Conservation (phyloP, 2,329 filamentous ascomycete species). For the Fusarium scirpi region DNA sequence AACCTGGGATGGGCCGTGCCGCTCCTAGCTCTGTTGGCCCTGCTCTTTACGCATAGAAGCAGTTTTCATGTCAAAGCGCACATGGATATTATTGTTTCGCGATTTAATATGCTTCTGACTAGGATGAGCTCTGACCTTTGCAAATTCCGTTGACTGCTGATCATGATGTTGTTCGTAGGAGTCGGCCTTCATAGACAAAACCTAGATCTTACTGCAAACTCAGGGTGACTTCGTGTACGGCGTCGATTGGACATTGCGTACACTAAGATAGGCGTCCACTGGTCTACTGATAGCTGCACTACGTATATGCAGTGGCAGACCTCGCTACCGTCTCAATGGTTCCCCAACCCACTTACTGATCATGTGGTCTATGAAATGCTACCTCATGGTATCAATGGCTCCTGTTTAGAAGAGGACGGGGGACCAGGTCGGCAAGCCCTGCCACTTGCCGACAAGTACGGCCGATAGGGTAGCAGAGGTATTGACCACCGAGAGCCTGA, state of each 20-base stretch:
- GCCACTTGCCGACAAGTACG: neutral
- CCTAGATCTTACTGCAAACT: fast-evolving
- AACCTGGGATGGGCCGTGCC: neutral
- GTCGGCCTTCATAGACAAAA: no score
- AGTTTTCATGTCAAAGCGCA: neutral
- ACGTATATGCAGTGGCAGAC: neutral
- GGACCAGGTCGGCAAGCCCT: neutral
- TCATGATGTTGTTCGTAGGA: neutral
- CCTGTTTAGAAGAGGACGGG: fast-evolving
- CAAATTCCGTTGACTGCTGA: neutral
- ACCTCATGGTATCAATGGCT: neutral
- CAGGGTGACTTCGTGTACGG: neutral
- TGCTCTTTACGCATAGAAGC: neutral
- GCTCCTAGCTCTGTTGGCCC: neutral
- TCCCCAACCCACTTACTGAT: no score
- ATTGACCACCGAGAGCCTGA: neutral
- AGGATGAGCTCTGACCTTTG: neutral
- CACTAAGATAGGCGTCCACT: neutral
- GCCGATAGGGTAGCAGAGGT: neutral
- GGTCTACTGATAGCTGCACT: neutral
- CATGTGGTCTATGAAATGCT: neutral
- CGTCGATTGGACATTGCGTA: neutral
- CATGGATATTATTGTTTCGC: neutral
- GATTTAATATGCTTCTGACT: neutral
- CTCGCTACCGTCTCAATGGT: no score